These are phyloP conservation scores for Eutrema japonicum DNA, from an alignment of 345 rosid species.

Conservation along the genomic window DNA sequence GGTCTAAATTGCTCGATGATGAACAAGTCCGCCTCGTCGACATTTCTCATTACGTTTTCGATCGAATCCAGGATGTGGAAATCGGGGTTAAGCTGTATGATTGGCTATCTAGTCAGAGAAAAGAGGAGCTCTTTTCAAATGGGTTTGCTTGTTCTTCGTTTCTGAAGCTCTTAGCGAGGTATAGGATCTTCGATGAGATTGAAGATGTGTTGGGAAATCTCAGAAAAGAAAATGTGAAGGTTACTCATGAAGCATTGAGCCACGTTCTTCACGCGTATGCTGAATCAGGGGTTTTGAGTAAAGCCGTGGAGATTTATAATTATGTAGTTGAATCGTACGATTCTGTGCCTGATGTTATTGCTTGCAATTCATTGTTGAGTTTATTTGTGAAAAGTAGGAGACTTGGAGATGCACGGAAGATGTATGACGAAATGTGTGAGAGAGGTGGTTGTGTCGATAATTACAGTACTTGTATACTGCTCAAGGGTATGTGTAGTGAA, in stretches of 20 bases:
- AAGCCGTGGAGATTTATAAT: conserved; percentile 63
- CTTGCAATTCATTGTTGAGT: conserved; percentile 72
- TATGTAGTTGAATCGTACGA: conserved; percentile 38
- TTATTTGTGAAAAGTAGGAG: conserved; percentile 47
- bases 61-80: conserved; percentile 60
- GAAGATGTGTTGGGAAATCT: conserved; percentile 51
- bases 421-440: conserved; percentile 68
- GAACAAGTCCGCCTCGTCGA: conserved; percentile 54
- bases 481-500: conserved; percentile 72
- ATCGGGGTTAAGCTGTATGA: conserved; percentile 66
- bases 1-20: conserved; percentile 52
- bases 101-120: conserved; percentile 52
- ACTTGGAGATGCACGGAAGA: conserved; percentile 52
- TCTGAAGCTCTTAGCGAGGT: conserved; percentile 70
- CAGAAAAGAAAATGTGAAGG: conserved; percentile 50
- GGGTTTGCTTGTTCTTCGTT: conserved; percentile 73
- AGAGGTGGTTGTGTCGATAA: conserved; percentile 63
- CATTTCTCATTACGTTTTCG: conserved; percentile 68
- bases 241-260: conserved; percentile 67
- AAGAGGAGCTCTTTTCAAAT: conserved; percentile 41
- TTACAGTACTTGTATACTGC: conserved; percentile 69
- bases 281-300: conserved; percentile 53
- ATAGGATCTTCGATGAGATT: conserved; percentile 54
- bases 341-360: conserved; percentile 58
- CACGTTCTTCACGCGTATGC: conserved; percentile 57